Conservation (phyloP, 148 eudicot species). For the Persicaria maculosa region DNA sequence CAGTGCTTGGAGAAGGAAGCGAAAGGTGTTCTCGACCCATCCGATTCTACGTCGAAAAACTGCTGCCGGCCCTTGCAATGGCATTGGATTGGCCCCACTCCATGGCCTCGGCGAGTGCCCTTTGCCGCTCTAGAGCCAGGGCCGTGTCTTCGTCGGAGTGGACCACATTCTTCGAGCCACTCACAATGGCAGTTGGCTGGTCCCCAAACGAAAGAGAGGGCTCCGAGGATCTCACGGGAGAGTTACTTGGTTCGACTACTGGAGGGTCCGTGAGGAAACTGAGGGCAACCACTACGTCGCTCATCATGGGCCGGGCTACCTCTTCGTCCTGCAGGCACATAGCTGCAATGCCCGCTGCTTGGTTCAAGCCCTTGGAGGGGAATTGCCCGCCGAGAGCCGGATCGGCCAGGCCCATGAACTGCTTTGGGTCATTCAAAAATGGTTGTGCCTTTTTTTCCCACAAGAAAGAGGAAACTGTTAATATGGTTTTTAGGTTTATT, state of each 20-base stretch:
- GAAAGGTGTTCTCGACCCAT: too few species aligned
- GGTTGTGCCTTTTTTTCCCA: conserved; percentile 46
- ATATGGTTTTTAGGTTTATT: too few species aligned
- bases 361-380: conserved; percentile 54
- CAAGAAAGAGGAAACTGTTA: background rate
- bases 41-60: too few species aligned
- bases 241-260: background rate
- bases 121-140: conserved; percentile 32
- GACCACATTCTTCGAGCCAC: background rate
- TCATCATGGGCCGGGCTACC: conserved; percentile 53
- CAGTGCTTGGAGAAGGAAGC: conserved; percentile 22
- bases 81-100: conserved; percentile 54
- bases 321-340: conserved; percentile 82
- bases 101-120: conserved; percentile 68
- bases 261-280: conserved; percentile 34
- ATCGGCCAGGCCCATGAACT: conserved; percentile 47
- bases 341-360: conserved; percentile 67
- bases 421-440: conserved; percentile 44
- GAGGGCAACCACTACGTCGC: conserved; percentile 73
- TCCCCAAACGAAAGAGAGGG: conserved; percentile 23
- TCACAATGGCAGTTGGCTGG: background rate
- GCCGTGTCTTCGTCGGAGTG: conserved; percentile 17
- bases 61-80: background rate
- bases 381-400: conserved; percentile 41
- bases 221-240: conserved; percentile 17